Evolutionary conservation across 257 asterid species (phyloP).

Genomic region (Marsdenia floribunda): DNA sequence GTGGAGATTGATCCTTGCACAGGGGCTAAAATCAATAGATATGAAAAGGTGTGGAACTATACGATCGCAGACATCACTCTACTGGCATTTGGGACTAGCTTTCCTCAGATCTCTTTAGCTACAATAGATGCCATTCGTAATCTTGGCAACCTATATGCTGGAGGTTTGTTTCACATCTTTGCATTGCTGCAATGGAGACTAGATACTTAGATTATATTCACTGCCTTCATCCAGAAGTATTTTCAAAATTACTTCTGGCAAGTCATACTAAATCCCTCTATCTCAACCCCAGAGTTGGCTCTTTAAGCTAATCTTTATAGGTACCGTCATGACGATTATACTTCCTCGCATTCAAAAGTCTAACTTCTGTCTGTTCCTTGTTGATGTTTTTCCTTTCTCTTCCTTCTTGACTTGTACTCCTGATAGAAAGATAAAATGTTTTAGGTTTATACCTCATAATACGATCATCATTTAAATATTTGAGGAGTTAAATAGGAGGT

Average conservation of each 20-base stretch:
- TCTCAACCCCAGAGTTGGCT: neutral
- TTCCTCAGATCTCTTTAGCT: constrained; percentile 94
- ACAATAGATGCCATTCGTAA: constrained; percentile 89
- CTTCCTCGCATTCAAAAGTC: neutral
- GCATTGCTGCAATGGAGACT: neutral
- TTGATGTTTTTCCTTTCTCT: neutral
- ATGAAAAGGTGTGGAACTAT: constrained; percentile 80
- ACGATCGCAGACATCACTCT: constrained; percentile 81
- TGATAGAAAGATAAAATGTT: neutral
- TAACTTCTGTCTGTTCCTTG: neutral
- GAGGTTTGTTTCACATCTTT: constrained; percentile 49
- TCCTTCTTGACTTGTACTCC: neutral
- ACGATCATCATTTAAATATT: neutral
- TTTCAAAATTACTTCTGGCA: neutral
- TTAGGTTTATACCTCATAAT: neutral
- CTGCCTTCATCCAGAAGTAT: neutral
- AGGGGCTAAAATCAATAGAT: constrained; percentile 39
- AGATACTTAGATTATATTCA: neutral
- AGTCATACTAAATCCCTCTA: neutral
- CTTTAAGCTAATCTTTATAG: neutral
- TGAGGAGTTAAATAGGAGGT: neutral
- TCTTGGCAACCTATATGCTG: constrained; percentile 70
- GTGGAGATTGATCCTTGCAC: constrained; percentile 59
- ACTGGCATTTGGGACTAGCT: constrained; percentile 96
- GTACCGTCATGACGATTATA: neutral